These are phyloP conservation scores for Collybiopsis confluens DNA, from an alignment of 768 basidiomycete species.

Conservation along the genomic window DNA sequence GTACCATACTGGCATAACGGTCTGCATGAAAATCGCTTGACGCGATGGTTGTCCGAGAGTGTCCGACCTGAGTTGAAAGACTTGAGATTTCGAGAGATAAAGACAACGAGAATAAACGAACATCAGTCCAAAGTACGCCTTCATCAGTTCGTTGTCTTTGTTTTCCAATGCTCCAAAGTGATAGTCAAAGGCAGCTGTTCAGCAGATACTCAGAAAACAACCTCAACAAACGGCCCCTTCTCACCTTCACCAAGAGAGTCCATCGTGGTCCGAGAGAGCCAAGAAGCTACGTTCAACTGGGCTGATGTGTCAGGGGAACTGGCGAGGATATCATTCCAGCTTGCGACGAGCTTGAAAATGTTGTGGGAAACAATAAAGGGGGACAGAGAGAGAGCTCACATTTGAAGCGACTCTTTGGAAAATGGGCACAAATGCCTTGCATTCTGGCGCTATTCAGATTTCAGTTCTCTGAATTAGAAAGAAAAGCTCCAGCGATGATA, in stretches of 20 bases:
- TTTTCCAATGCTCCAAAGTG: slow-evolving; percentile 51
- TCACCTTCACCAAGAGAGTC: slow-evolving; percentile 49
- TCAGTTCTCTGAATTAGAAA: neutral
- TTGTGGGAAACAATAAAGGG: neutral
- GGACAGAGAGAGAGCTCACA: slow-evolving; percentile 23
- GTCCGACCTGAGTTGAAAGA: slow-evolving; percentile 34
- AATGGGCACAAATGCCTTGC: slow-evolving; percentile 45
- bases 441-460: slow-evolving; percentile 35
- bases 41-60: slow-evolving; percentile 45
- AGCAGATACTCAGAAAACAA: neutral
- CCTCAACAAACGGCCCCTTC: neutral
- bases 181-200: slow-evolving; percentile 50
- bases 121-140: slow-evolving; percentile 52
- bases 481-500: neutral
- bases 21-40: slow-evolving; percentile 44
- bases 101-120: slow-evolving; percentile 11
- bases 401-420: slow-evolving; percentile 42
- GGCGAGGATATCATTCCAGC: slow-evolving; percentile 50
- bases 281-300: slow-evolving; percentile 44
- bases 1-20: slow-evolving; percentile 42
- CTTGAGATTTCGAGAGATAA: neutral
- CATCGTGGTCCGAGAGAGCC: slow-evolving; percentile 47
- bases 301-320: slow-evolving; percentile 34
- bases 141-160: slow-evolving; percentile 47
- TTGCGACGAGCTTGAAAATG: slow-evolving; percentile 35